Conservation (phyloP, 2,329 filamentous ascomycete species). For the Apiospora sp. region DNA sequence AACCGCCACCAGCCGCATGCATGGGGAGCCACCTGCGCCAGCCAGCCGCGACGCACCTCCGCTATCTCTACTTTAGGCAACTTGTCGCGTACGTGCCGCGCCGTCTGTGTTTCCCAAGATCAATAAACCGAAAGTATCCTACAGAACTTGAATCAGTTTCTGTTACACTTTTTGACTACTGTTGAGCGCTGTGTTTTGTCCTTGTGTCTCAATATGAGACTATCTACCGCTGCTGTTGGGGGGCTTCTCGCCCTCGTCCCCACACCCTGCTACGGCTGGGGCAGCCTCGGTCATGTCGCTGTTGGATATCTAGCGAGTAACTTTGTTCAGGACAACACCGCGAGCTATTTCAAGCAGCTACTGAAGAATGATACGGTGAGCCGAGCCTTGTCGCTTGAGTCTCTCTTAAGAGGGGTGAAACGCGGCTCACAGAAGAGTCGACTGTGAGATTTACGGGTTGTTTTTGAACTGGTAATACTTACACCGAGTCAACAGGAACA, state of each 20-base stretch:
- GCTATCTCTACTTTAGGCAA: not conserved
- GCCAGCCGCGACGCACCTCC: not conserved
- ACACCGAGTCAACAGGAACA: too few species aligned
- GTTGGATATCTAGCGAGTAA: slow-evolving; percentile 69
- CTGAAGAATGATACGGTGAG: slow-evolving; percentile 61
- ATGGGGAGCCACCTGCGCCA: not conserved
- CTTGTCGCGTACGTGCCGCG: not conserved
- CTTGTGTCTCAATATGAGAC: not conserved
- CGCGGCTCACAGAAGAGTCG: too few species aligned
- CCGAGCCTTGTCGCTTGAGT: not conserved
- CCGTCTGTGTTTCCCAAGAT: not conserved
- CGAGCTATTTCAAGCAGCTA: slow-evolving; percentile 63
- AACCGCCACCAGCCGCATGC: slow-evolving; percentile 4
- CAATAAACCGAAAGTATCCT: not conserved
- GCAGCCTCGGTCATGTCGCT: slow-evolving; percentile 68
- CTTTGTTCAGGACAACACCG: slow-evolving; percentile 65
- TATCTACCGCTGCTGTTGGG: not conserved
- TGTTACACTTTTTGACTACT: not conserved
- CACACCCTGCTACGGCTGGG: slow-evolving; percentile 40
- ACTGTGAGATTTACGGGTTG: too few species aligned
- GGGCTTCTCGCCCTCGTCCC: not conserved
- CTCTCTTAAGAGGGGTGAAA: too few species aligned
- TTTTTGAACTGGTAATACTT: too few species aligned
- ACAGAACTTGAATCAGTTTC: too few species aligned
- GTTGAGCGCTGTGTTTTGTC: not conserved